phyloP scores from a whole-genome alignment of 1,284 basidiomycete species.

The Boletus hoseneyae region DNA sequence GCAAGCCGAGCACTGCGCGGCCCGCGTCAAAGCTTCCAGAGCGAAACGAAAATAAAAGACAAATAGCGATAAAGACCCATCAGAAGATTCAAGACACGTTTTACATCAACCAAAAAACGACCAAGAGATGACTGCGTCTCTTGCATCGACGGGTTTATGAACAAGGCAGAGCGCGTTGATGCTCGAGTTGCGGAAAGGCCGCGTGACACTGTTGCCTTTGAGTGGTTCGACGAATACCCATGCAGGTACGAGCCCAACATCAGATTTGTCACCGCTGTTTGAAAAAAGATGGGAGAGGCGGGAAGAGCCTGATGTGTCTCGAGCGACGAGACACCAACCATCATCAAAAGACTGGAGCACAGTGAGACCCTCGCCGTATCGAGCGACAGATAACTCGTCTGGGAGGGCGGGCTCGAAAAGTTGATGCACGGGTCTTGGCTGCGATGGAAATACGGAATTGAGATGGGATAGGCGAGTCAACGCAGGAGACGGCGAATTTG shows the following conservation, averaged over 20 bases:
- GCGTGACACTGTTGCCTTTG: conserved; percentile 53
- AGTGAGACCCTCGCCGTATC: conserved; percentile 53
- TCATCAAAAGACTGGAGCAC: conserved; percentile 65
- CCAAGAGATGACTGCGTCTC: conserved; percentile 61
- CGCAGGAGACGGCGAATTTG: conserved; percentile 6
- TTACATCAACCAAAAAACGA: conserved; percentile 49
- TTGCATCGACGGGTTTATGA: conserved; percentile 22
- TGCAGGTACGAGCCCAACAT: conserved; percentile 64
- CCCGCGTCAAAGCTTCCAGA: background rate
- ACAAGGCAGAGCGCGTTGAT: conserved; percentile 33
- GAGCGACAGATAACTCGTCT: conserved; percentile 58
- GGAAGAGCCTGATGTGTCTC: conserved; percentile 44
- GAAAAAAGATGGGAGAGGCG: conserved; percentile 14
- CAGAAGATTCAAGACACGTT: too few relatives aligned
- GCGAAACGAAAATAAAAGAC: too few relatives aligned
- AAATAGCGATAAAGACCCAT: conserved; percentile 11
- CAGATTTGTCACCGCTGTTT: conserved; percentile 14
- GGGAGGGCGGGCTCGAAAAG: conserved; percentile 63
- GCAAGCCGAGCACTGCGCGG: background rate
- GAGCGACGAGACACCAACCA: conserved; percentile 71
- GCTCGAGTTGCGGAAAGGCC: conserved; percentile 61
- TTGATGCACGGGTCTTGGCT: conserved; percentile 55
- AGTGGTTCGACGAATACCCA: conserved; percentile 68
- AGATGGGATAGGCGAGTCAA: conserved; percentile 26
- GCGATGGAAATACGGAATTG: conserved; percentile 33